These are phyloP conservation scores for Glycine soja DNA, from an alignment of 306 rosid genomes.

Conservation along the genomic window DNA sequence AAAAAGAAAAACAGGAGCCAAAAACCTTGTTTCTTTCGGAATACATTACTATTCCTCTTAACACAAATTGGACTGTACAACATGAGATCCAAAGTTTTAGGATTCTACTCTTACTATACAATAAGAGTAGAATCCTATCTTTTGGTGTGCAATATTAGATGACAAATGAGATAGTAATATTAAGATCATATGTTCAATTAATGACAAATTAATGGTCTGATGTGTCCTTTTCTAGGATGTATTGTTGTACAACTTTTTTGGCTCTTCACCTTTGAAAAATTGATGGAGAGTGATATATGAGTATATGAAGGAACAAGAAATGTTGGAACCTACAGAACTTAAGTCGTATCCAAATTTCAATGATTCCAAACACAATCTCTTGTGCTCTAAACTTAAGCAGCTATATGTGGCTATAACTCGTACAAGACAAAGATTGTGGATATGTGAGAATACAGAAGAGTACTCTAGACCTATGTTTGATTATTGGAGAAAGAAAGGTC, in stretches of 20 bases:
- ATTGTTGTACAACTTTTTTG: conserved; percentile 71
- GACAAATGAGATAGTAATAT: no score
- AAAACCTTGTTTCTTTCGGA: background rate
- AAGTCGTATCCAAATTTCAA: conserved; percentile 52
- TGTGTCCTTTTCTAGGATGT: conserved; percentile 64
- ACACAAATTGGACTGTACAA: no score
- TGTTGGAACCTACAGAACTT: conserved; percentile 50
- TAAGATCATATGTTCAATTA: no score
- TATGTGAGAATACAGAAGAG: conserved; percentile 61
- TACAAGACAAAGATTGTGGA: conserved; percentile 82
- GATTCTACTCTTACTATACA: no score
- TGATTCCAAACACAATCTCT: conserved; percentile 65
- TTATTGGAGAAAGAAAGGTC: conserved; percentile 69
- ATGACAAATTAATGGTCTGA: no score
- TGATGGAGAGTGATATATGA: conserved; percentile 78
- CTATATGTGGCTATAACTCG: conserved; percentile 82
- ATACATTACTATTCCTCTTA: background rate
- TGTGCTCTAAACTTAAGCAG: conserved; percentile 81
- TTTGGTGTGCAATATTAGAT: no score
- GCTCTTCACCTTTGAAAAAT: conserved; percentile 67
- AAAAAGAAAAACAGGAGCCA: background rate
- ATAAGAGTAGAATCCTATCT: no score
- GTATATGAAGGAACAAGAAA: conserved; percentile 66
- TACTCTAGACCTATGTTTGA: conserved; percentile 66
- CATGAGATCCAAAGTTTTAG: no score